Evolutionary conservation across 177 flowering plant genomes (phyloP), one percentile per base, ranked within the genome.

Genomic region (Vitis hybrid): DNA sequence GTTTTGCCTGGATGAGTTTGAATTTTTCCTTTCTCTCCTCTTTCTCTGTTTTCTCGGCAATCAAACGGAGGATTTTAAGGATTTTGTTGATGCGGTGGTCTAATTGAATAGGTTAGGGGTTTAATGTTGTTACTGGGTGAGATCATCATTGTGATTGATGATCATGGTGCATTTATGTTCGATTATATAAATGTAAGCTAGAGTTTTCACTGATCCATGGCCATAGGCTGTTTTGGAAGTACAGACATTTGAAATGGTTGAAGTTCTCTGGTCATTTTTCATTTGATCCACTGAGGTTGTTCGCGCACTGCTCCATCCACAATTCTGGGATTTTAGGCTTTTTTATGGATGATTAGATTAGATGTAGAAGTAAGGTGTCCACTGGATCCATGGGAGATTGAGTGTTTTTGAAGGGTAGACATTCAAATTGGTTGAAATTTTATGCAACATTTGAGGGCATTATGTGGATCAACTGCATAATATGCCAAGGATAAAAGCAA

Each of bases 161-260:
- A 0, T 61, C 51, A 52, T 30, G 20, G 35, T 3, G 49, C 9
- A 53, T 62, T 53, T 30, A 30, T 48, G 52, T 58, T 72, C 2
- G 70, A 71, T 24, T 63, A 54, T 17, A 41, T 41, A 41, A 17
- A 54, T 54, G 57, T 3, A 17, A 54, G 57, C 57, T 54, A 14
- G 57, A 17, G 17, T 54, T 54, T 27, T 54, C 17, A 7, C 15
- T 15, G 17, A 54, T 54, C 57, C 8, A 17, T 54, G 12, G 20
- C 17, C 17, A 14, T 54, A n/a, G 57, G 7, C 57, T 54, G 57
- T 54, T 54, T 15, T 54, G 6, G 57, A 13, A 54, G 57, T 15
- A 14, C 18, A 54, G 8, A 15, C 15, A 14, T 54, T 54, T 14
- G n/a, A 6, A 54, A 15, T 54, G 17, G n/a, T 54, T 54, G 57